Evolutionary conservation across 2,329 filamentous ascomycete genomes (phyloP), one percentile per base, ranked within the genome.

Genomic region (Didymella arachidicola): DNA sequence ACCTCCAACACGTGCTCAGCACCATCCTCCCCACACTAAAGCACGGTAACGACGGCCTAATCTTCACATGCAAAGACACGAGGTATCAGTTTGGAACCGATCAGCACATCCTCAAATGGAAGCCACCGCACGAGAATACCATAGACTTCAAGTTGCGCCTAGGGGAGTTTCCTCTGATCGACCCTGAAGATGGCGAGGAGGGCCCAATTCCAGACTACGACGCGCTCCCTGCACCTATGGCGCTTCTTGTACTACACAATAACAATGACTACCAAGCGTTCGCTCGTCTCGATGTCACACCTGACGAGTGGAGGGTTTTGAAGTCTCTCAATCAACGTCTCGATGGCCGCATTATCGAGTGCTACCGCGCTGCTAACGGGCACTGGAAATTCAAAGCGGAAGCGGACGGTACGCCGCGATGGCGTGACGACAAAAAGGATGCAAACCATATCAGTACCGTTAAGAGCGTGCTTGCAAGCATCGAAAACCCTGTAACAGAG

Each of bases 71-170:
- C 79, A 88, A 91, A 63, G 89, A 87, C 68, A 92, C 91, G 18
- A 85, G 89, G 10, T 99, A 99, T 80, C 89, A 89, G 68, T 89
- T 90, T 65, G 95, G 95, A 66, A 99, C 95, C 12, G 95, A 99
- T 77, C 86, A 87, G 48, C 89, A 97, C 75, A 99, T 97, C 63
- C 82, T 99, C 38, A 99, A 99, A 78, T 99, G 95, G 95, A 99
- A 99, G 79, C 93, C 94, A 0, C 92, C 92, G 4, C 84, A 91
- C 65, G 95, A 99, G 77, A 99, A 99, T 80, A 96, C 93, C 0
- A 87, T 99, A 67, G 95, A 99, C 76, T 97, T 97, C 76, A 86
- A 90, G 41, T 84, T 98, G 68, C 86, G 86, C 50, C 84, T 99
- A 42, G 80, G 78, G 53, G 82, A 85, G 12, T 98, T 97, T 70